Evolutionary conservation across 2,329 filamentous ascomycete genomes (phyloP), one percentile per base, ranked within the genome.

Genomic region (Drechslerella dactyloides): DNA sequence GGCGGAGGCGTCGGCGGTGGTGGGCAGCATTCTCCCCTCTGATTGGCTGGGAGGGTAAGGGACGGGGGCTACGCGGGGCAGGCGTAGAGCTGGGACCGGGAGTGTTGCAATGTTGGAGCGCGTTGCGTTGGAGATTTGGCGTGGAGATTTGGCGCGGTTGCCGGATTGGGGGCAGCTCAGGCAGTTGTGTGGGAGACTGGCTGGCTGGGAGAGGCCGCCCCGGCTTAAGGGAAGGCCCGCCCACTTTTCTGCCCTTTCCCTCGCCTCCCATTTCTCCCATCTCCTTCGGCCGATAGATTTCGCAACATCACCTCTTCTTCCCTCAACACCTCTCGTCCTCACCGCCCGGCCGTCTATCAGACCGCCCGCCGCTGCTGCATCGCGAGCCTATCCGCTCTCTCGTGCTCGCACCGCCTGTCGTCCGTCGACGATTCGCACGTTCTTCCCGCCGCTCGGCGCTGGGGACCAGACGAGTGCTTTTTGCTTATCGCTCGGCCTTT

Each of bases 261-360:
- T 60, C 30, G 21, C 50, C 21, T 19, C 24, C 24, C 30, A n/a
- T 33, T 35, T 53, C 13, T 53, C 50, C 50, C 50, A 53, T 53
- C 50, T 35, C 55, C 68, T 61, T 72, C 68, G 68, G 68, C 68
- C 68, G 68, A 72, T 72, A 72, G 68, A 72, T 72, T 72, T 72
- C 68, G 68, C 60, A 72, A 65, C 68, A 65, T 65, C 68, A 59
- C 57, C 68, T 65, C 68, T 64, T 72, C 66, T 52, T 61, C 55
- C 46, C 33, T 54, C 68, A 64, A 65, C 68, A 72, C 68, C 50
- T 60, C 33, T 44, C 50, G 51, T 33, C 35, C 35, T n/a, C 57
- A 50, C 30, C 11, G 46, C 33, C 46, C 52, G 58, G 37, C 30
- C 55, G 27, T 33, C 57, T 69, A 62, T 62, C 56, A 62, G 52